Percentiles rank a stretch among this genome's conserved stretches.
Evolutionary conservation across 306 rosid species (phyloP).

Genomic region (Castanospermum australe): DNA sequence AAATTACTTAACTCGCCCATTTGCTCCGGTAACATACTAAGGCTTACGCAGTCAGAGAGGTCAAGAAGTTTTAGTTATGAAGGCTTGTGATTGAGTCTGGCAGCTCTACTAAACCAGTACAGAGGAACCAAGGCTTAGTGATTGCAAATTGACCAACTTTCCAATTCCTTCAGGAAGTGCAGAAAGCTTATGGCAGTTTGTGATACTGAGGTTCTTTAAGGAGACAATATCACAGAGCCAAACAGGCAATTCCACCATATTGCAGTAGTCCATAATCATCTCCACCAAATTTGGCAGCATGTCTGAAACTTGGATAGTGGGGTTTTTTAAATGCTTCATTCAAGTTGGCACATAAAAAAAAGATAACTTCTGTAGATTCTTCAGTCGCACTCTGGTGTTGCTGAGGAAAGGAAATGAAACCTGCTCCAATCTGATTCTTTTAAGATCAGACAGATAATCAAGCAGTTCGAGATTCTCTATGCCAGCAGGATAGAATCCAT

Average conservation of each 20-base stretch:
- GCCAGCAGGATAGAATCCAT: slow-evolving; percentile 36
- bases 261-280: slow-evolving; percentile 60
- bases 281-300: slow-evolving; percentile 53
- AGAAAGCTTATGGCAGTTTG: slow-evolving; percentile 57
- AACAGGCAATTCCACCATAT: slow-evolving; percentile 45
- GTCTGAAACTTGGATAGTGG: slow-evolving; percentile 30
- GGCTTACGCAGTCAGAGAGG: slow-evolving; percentile 53
- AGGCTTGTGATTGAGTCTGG: slow-evolving; percentile 47
- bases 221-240: slow-evolving; percentile 33
- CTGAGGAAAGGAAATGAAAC: slow-evolving; percentile 42
- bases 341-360: slow-evolving; percentile 66
- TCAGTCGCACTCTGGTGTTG: slow-evolving; percentile 21
- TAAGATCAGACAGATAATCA: slow-evolving; percentile 25
- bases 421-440: slow-evolving; percentile 57
- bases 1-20: slow-evolving; percentile 42
- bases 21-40: slow-evolving; percentile 45
- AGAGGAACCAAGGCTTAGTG: slow-evolving; percentile 55
- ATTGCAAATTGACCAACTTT: slow-evolving; percentile 44
- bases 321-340: slow-evolving; percentile 38
- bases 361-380: slow-evolving; percentile 53
- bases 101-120: slow-evolving; percentile 40
- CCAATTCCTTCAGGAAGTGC: slow-evolving; percentile 51
- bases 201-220: slow-evolving; percentile 52
- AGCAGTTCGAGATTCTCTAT: slow-evolving; percentile 41
- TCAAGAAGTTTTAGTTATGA: slow-evolving; percentile 44